Percentiles rank a stretch among this genome's conserved stretches.
These are phyloP conservation scores for Xylona heveae DNA, from an alignment of 495 filamentous ascomycete species.

Conservation along the genomic window DNA sequence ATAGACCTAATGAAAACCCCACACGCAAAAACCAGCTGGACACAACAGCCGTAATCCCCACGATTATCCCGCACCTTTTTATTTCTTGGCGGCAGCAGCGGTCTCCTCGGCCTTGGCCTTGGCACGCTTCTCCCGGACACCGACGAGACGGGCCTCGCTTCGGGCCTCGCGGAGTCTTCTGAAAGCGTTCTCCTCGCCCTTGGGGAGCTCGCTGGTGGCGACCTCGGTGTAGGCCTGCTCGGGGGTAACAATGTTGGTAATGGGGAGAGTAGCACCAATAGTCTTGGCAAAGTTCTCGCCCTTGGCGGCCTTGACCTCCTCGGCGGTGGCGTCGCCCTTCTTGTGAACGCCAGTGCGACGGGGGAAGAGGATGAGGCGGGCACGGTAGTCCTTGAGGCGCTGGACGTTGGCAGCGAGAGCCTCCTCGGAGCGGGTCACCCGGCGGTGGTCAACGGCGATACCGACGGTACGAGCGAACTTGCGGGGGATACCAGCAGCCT, in stretches of 20 bases:
- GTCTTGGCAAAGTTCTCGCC: slow-evolving; percentile 30
- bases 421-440: slow-evolving; percentile 89
- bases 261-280: slow-evolving; percentile 39
- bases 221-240: slow-evolving; percentile 50
- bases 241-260: slow-evolving; percentile 35
- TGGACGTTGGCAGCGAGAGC: slow-evolving; percentile 80
- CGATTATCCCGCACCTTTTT: no score
- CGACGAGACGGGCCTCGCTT: slow-evolving; percentile 59
- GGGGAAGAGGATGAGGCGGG: slow-evolving; percentile 90
- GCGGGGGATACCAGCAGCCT: slow-evolving; percentile 92
- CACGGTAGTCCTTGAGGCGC: slow-evolving; percentile 89
- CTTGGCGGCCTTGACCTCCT: slow-evolving; percentile 64
- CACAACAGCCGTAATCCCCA: no score
- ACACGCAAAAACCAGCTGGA: no score
- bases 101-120: slow-evolving; percentile 86
- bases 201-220: slow-evolving; percentile 57
- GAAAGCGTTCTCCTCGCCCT: slow-evolving; percentile 65
- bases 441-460: slow-evolving; percentile 90
- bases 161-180: slow-evolving; percentile 66
- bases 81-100: no score
- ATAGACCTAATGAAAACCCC: no score
- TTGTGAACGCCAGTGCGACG: slow-evolving; percentile 82
- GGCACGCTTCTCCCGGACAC: slow-evolving; percentile 79
- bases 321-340: slow-evolving; percentile 68
- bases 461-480: slow-evolving; percentile 87